Evolutionary conservation across 1,139 yeast species (phyloP), one percentile per base, ranked within the genome.

Genomic region (Eremothecium sinecaudum): DNA sequence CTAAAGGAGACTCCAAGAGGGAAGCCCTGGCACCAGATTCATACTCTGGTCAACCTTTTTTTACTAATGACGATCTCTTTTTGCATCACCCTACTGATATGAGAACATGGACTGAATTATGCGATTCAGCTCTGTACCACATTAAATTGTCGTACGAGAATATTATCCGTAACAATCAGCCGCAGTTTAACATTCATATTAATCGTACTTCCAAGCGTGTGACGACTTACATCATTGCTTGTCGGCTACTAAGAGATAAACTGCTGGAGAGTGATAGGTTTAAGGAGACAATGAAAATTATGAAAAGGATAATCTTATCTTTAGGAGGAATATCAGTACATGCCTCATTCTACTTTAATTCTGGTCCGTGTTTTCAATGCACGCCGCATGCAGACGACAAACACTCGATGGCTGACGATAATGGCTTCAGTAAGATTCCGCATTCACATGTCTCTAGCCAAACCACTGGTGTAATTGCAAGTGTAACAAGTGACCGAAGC

Each of bases 291-390:
- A 63, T 70, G 39, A 60, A 65, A 35, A 61, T 70, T 30, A 54
- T 78, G 42, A 71, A 65, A 45, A 64, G 68, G 38, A 60, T 78
- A 17, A 68, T 75, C 1, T 54, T 67, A 4, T 61, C 76, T 2
- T 66, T 73, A 41, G 68, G 81, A 2, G 78, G 75, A 43, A 64
- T 79, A 31, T 73, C 73, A 42, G 69, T 76, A 33, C 73, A 73
- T 48, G 76, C 80, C 11, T 61, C 69, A 25, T 51, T 77, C 11
- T 75, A 69, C 50, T 57, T 77, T 36, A 21, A 23, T 10, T 34
- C 38, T 25, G 45, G 10, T 19, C 7, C 21, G 10, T 8, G 21
- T 7, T 19, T 19, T 19, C 21, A 19, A 19, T 10, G 10, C n/a
- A n/a, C n/a, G n/a, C n/a, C n/a, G n/a, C n/a, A n/a, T n/a, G n/a